These are phyloP conservation scores for Irpex rosettiformis DNA, from an alignment of 1,284 basidiomycete species.

Conservation along the genomic window DNA sequence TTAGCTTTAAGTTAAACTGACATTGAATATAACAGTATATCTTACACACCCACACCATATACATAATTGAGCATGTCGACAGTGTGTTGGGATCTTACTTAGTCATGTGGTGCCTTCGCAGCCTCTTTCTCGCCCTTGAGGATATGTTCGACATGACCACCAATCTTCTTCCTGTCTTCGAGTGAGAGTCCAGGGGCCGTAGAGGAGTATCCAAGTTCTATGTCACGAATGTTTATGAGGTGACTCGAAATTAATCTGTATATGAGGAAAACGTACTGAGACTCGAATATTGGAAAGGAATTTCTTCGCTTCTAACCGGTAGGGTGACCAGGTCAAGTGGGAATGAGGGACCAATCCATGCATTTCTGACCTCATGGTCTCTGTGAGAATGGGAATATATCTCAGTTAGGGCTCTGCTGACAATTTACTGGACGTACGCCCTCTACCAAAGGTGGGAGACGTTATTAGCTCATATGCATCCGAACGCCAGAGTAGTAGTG, in stretches of 20 bases:
- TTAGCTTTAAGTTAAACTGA: no score
- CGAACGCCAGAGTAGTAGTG: neutral
- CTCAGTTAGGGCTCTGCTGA: neutral
- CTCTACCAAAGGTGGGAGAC: neutral
- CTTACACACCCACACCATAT: neutral
- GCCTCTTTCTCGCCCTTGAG: conserved; percentile 50
- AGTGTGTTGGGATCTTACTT: neutral
- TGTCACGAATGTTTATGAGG: neutral
- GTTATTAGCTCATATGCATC: no score
- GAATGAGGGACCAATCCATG: conserved; percentile 70
- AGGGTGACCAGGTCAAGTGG: conserved; percentile 60
- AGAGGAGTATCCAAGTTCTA: conserved; percentile 55
- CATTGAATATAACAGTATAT: neutral
- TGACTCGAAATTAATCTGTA: neutral
- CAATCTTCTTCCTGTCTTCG: conserved; percentile 46
- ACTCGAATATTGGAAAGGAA: conserved; percentile 70
- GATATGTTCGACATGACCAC: conserved; percentile 45
- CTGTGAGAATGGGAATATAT: conserved; percentile 24
- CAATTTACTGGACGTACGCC: neutral
- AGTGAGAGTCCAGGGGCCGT: conserved; percentile 36
- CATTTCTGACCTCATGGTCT: conserved; percentile 63
- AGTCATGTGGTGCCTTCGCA: conserved; percentile 42
- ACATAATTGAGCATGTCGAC: no score
- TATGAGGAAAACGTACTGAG: conserved; percentile 45
- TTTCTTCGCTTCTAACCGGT: conserved; percentile 42